Evolutionary conservation across 495 filamentous ascomycete species (phyloP).

Genomic region (Podospora anserina): DNA sequence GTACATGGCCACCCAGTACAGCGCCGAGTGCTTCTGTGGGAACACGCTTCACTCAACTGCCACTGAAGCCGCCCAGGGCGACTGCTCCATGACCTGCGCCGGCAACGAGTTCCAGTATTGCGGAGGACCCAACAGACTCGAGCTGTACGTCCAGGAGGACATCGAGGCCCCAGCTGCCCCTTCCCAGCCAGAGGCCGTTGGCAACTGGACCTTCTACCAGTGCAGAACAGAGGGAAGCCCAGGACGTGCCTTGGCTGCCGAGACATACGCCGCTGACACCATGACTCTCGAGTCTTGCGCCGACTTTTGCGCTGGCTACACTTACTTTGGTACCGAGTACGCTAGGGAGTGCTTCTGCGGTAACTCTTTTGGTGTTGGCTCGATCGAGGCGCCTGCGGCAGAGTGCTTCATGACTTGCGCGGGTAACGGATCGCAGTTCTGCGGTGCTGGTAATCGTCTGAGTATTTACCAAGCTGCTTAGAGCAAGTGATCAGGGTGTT

Average conservation of each 20-base stretch:
- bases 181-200: constrained; percentile 27
- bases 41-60: constrained; percentile 33
- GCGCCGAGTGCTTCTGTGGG: constrained; percentile 49
- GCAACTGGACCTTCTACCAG: constrained; percentile 33
- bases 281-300: constrained; percentile 43
- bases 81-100: constrained; percentile 43
- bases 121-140: constrained; percentile 39
- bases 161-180: constrained; percentile 16
- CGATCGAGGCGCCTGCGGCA: constrained; percentile 17
- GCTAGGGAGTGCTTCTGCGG: constrained; percentile 41
- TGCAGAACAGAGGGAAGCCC: constrained; percentile 40
- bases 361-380: constrained; percentile 31
- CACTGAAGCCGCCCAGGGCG: constrained; percentile 23
- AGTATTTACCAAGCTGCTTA: constrained; percentile 20
- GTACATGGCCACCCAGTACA: constrained; percentile 49
- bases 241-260: constrained; percentile 26
- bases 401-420: constrained; percentile 44
- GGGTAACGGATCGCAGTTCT: constrained; percentile 37
- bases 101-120: constrained; percentile 42
- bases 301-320: constrained; percentile 33
- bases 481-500: neutral
- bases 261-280: constrained; percentile 17
- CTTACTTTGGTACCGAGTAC: constrained; percentile 42
- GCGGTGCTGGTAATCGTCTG: constrained; percentile 41
- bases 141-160: constrained; percentile 34